Percentiles rank a stretch among this genome's conserved stretches.
These are phyloP conservation scores for Lentinus tigrinus DNA, from an alignment of 768 basidiomycete species.

Conservation along the genomic window DNA sequence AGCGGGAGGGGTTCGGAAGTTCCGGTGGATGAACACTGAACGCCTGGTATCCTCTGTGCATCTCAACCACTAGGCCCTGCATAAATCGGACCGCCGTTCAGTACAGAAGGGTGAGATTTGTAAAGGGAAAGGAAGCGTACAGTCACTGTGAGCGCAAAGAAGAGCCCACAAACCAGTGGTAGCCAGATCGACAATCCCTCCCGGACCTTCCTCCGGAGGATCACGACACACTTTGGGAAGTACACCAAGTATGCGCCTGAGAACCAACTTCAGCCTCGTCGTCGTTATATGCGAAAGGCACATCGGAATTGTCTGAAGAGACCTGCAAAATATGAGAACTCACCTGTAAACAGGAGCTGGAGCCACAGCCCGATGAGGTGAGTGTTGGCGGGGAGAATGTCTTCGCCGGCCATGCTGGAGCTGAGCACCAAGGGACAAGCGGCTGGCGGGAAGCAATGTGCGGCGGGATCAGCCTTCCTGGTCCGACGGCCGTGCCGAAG, in stretches of 20 bases:
- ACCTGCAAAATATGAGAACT: not conserved
- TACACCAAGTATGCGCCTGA: constrained; percentile 3
- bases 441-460: too few relatives aligned
- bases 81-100: not conserved
- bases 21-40: not conserved
- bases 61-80: constrained; percentile 1
- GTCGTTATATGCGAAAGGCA: too few relatives aligned
- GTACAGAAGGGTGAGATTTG: not conserved
- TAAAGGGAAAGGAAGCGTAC: not conserved
- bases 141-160: not conserved
- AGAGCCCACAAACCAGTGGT: not conserved
- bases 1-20: not conserved
- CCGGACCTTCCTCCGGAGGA: constrained; percentile 1
- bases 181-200: constrained; percentile 1
- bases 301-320: not conserved
- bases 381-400: not conserved
- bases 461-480: too few relatives aligned
- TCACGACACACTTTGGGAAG: not conserved
- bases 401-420: not conserved
- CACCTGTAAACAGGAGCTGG: constrained; percentile 1
- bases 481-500: too few relatives aligned
- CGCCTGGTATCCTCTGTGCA: constrained; percentile 1
- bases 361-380: constrained; percentile 7
- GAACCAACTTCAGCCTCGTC: not conserved
- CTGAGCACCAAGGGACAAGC: too few relatives aligned